Conservation (phyloP, 169 alveolate species). For the Cryptosporidium viatorum region DNA sequence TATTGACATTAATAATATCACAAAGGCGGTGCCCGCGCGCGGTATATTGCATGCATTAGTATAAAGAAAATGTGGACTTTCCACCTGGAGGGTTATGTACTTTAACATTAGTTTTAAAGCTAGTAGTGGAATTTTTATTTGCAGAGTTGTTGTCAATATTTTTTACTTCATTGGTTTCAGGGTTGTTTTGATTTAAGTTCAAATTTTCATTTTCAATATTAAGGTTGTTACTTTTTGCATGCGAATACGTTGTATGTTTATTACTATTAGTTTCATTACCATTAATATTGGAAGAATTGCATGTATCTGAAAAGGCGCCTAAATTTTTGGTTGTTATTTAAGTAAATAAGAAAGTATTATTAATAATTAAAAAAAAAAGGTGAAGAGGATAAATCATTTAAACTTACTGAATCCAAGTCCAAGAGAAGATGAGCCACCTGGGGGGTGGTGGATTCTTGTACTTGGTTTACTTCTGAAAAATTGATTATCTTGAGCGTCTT, state of each 20-base stretch:
- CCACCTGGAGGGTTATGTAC: slow-evolving; percentile 75
- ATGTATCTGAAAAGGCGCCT: neutral
- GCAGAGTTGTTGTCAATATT: neutral
- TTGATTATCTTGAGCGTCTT: slow-evolving; percentile 56
- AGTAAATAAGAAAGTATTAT: neutral
- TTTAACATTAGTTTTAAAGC: slow-evolving; percentile 30
- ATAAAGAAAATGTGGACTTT: slow-evolving; percentile 46
- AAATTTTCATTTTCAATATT: slow-evolving; percentile 31
- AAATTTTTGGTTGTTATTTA: neutral
- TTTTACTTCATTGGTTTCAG: neutral
- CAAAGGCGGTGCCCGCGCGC: slow-evolving; percentile 2
- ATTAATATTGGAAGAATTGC: neutral
- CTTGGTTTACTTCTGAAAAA: slow-evolving; percentile 68
- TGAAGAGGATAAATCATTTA: neutral
- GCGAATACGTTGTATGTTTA: neutral
- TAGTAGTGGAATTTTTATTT: neutral
- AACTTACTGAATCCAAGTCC: slow-evolving; percentile 53
- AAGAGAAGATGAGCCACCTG: slow-evolving; percentile 62
- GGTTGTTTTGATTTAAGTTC: neutral
- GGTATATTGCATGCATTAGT: neutral
- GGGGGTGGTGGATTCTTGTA: slow-evolving; percentile 71
- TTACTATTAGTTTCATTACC: neutral
- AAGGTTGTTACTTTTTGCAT: neutral
- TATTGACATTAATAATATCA: neutral
- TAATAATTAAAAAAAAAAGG: neutral